A percentile compares a stretch with the other conserved stretches of the same genome.
phyloP scores from a whole-genome alignment of 768 basidiomycete genomes.

The Gymnopilus dilepis region DNA sequence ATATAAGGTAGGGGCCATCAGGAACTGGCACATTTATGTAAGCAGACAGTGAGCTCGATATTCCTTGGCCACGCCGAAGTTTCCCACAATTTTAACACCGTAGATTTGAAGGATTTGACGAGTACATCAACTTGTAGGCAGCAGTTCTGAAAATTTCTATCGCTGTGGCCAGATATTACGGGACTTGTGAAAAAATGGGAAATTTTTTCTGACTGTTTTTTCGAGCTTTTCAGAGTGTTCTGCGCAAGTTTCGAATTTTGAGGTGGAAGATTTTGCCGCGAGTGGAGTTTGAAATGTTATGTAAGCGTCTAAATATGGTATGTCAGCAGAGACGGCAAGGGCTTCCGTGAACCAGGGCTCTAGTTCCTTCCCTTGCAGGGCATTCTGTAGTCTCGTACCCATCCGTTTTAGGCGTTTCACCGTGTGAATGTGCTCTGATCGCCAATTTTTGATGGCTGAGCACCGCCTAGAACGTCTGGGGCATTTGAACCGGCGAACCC shows the following conservation, averaged over 20 bases:
- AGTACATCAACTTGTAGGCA: not conserved
- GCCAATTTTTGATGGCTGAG: no score
- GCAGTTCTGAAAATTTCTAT: not conserved
- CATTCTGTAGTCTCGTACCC: no score
- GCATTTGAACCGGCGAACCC: no score
- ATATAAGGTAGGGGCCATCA: constrained; percentile 22
- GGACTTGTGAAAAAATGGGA: not conserved
- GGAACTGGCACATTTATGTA: constrained; percentile 22
- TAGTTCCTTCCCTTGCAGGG: no score
- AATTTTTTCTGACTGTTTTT: constrained; percentile 12
- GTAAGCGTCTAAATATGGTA: not conserved
- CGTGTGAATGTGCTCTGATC: no score
- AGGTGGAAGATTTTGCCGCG: not conserved
- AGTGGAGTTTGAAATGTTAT: not conserved
- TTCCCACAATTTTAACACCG: constrained; percentile 11
- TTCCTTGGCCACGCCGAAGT: not conserved
- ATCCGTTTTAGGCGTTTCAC: no score
- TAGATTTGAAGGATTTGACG: constrained; percentile 11
- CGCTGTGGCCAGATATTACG: constrained; percentile 9
- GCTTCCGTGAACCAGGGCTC: no score
- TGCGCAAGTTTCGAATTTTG: not conserved
- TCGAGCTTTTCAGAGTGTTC: not conserved
- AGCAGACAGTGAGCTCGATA: constrained; percentile 10
- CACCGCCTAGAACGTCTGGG: no score
- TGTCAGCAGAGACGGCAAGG: not conserved